Evolutionary conservation across 495 filamentous ascomycete species (phyloP), one percentile per base, ranked within the genome.

Genomic region (Xylaria castorea): DNA sequence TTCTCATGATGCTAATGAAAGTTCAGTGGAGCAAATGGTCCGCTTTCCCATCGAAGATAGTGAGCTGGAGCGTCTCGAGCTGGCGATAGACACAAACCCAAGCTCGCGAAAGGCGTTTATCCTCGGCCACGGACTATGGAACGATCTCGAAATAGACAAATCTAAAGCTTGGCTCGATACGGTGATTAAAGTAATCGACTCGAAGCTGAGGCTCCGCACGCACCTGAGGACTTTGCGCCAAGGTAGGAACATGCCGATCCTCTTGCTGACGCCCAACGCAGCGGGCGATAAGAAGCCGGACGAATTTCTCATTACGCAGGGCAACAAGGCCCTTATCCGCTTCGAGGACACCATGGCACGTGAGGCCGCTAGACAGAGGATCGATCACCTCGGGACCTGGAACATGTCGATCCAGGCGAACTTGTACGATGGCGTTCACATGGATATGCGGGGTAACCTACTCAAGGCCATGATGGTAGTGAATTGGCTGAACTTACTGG

Each of bases 401-500:
- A 87, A 88, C 70, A 85, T 85, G 83, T 86, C 81, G 68, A 83
- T 87, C 55, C 86, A 88, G 75, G 79, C 81, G 30, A 86, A 83
- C 65, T 82, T 85, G 69, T 87, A 84, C 73, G 86, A 88, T 79
- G 86, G 86, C 2, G 86, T 87, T 76, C 86, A 88, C 76, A 76
- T 87, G 70, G 86, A 88, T 74, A 77, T 88, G 78, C 81, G 76
- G 64, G 86, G 86, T 0, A 88, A 88, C 76, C 74, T 88, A 68
- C 74, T 88, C 34, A 88, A 88, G 76, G 86, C 86, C 7, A 87
- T 87, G 86, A 87, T 86, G 85, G 82, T 86, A n/a, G 74, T 88
- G 76, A 87, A 88, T 68, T 88, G 86, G 86, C 70, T 88, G 73
- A 79, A 83, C 73, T 68, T 81, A 70, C 72, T 84, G 63, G 74